Base-by-base conservation (phyloP, 306 rosid genomes). In the Amphicarpaea edgeworthii region DNA sequence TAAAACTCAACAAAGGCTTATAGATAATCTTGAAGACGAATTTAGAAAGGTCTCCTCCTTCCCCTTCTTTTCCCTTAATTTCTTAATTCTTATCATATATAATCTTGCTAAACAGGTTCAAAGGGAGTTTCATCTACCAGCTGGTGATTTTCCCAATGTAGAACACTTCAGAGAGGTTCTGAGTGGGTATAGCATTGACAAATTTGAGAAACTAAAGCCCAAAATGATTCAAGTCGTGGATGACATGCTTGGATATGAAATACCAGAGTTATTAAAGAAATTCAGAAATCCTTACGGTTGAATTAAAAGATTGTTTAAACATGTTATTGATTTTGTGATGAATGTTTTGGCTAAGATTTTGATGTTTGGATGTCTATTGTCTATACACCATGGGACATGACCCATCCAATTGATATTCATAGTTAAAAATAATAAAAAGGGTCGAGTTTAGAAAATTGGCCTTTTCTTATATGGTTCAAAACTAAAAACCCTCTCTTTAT, bases 201-300 rank as follows among this genome's bases (percentile, higher is more conserved):
- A 82, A 47, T 96, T 96, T 41, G 98, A 96, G 85, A 96, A 83
- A 86, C 79, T 96, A 68, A 96, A 89, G 86, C 92, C 99, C 21
- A 92, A 89, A 85, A 89, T 96, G 99, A 86, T 96, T 73, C 92
- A 92, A 85, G 84, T 91, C 0, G 96, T 96, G 0, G 98, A 96
- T 38, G 93, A 96, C 80, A 96, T 96, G 99, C 87, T 96, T 78
- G 98, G 93, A 60, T 96, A 92, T 34, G 98, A 92, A 46, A 88
- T 96, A 68, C 98, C 99, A 0, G 93, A 90, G n/a, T 90, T 96
- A 51, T 50, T 96, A 79, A 96, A 96, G 79, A 90, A 85, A 43
- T 96, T 96, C 60, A 86, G 88, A 80, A 96, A 92, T 67, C 99
- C 97, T 20, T 92, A 95, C 32, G 97, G 76, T 76, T 89, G 81